Percentiles rank a stretch among this genome's conserved stretches.
These are phyloP conservation scores for Pochonia chlamydosporia DNA, from an alignment of 2,329 filamentous ascomycete species.

Conservation along the genomic window DNA sequence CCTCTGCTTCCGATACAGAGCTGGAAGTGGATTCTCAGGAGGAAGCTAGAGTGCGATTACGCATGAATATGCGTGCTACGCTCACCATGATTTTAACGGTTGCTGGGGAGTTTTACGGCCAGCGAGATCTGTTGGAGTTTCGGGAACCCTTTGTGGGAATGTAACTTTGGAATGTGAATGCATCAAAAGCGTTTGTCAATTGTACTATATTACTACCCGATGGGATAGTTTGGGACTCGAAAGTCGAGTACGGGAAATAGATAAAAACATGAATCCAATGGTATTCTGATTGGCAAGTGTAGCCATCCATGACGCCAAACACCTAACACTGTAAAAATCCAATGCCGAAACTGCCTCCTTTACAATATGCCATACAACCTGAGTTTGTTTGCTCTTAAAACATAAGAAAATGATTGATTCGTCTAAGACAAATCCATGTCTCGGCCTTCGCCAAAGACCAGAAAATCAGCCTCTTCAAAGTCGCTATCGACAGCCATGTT, in stretches of 20 bases:
- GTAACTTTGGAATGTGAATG: conserved; percentile 18
- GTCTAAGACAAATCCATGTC: conserved; percentile 32
- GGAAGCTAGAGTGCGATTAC: conserved; percentile 25
- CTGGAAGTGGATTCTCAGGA: conserved; percentile 18
- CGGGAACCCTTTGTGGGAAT: conserved; percentile 54
- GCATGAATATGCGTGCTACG: conserved; percentile 58
- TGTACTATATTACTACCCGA: not conserved
- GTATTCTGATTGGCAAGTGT: not conserved
- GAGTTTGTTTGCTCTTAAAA: too few relatives aligned
- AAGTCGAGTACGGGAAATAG: too few relatives aligned
- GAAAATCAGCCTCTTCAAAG: conserved; percentile 65
- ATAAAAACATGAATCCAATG: too few relatives aligned
- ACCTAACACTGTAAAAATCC: not conserved
- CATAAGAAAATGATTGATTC: not conserved
- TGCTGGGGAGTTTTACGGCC: conserved; percentile 82
- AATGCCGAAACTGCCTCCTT: not conserved
- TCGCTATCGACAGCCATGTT: conserved; percentile 44
- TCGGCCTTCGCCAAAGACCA: conserved; percentile 39
- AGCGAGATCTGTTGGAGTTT: conserved; percentile 76
- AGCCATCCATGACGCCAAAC: not conserved
- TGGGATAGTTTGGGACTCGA: not conserved
- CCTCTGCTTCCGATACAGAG: conserved; percentile 13
- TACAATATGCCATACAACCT: not conserved
- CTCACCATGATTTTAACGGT: conserved; percentile 90
- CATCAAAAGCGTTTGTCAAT: not conserved